Evolutionary conservation across 179 eudicot genomes (phyloP), one percentile per base, ranked within the genome.

Genomic region (Amaranthus tricolor): DNA sequence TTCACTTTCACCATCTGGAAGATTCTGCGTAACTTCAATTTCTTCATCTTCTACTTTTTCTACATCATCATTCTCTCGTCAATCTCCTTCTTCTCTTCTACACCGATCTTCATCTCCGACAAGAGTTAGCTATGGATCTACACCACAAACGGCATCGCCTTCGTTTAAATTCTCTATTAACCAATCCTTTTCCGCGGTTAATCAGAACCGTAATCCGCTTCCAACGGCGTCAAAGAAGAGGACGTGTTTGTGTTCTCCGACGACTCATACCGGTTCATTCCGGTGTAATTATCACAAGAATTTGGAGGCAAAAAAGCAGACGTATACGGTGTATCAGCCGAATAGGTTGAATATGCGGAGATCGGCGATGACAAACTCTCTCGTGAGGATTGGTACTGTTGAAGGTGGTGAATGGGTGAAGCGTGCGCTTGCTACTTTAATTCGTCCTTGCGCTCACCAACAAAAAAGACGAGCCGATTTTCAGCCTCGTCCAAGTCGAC

Each of bases 1-100:
- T 3, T 87, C 97, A 0, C 79, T 71, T 31, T 81, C 93, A 2
- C 88, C 97, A 51, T 82, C 93, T 21, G 83, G 88, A 65, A 82
- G 83, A 63, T 85, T 86, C 82, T 84, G 76, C 62, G 72, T 85
- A 0, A 73, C 90, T 6, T 75, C 84, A 0, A 76, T 83, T 7
- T 75, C 85, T 0, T 79, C 82, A 0, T 70, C 85, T 0, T 74
- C 87, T 4, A 24, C 31, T 31, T 82, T 81, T 44, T 71, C 90
- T 9, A 64, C 88, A 14, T 70, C 89, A 2, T 64, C 71, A 21
- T 79, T 75, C 47, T 73, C 88, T 0, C 62, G 85, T 2, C 74
- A 66, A 15, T 68, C 86, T 5, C 40, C 40, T 31, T 17, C 80
- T 3, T 59, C 81, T 5, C 44, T 80, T 6, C 80, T 83, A 12